These are phyloP conservation scores for Aspergillus baeticus DNA, from an alignment of 495 filamentous ascomycete genomes.

Conservation along the genomic window DNA sequence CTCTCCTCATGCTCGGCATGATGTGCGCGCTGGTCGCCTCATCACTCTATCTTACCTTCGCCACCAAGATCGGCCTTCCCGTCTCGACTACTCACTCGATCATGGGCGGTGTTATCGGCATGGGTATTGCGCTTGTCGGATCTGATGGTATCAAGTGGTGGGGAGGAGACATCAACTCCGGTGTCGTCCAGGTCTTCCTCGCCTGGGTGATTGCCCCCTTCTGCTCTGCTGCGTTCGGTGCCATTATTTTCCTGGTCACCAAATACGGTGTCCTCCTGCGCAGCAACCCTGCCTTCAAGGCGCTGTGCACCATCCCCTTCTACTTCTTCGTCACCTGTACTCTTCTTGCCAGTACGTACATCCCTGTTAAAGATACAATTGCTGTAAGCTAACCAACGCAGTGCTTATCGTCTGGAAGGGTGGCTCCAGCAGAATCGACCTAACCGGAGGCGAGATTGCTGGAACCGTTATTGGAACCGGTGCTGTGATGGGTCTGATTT, in stretches of 20 bases:
- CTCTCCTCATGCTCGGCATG: constrained; percentile 22
- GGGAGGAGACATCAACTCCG: constrained; percentile 21
- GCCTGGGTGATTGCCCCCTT: constrained; percentile 22
- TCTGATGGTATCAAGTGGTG: constrained; percentile 16
- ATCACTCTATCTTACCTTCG: constrained; percentile 16
- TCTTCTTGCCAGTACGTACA: constrained; percentile 16
- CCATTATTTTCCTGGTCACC: constrained; percentile 21
- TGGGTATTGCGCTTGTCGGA: constrained; percentile 18
- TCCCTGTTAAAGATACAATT: neutral
- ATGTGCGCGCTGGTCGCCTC: constrained; percentile 16
- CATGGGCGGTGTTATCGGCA: constrained; percentile 20
- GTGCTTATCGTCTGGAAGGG: constrained; percentile 26
- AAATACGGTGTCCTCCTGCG: constrained; percentile 17
- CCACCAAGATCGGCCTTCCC: constrained; percentile 19
- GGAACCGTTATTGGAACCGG: constrained; percentile 15
- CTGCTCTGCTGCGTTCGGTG: constrained; percentile 10
- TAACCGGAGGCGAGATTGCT: constrained; percentile 7
- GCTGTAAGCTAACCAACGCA: neutral
- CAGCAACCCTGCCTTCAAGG: constrained; percentile 8
- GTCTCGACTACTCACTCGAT: constrained; percentile 24
- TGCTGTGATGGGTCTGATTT: constrained; percentile 8
- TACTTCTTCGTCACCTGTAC: constrained; percentile 18
- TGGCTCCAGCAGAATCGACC: constrained; percentile 15
- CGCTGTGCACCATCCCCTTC: constrained; percentile 16
- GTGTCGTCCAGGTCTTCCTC: constrained; percentile 22